Base-by-base conservation (phyloP, 1,139 yeast species). In the Nakaseomyces bracarensis region DNA sequence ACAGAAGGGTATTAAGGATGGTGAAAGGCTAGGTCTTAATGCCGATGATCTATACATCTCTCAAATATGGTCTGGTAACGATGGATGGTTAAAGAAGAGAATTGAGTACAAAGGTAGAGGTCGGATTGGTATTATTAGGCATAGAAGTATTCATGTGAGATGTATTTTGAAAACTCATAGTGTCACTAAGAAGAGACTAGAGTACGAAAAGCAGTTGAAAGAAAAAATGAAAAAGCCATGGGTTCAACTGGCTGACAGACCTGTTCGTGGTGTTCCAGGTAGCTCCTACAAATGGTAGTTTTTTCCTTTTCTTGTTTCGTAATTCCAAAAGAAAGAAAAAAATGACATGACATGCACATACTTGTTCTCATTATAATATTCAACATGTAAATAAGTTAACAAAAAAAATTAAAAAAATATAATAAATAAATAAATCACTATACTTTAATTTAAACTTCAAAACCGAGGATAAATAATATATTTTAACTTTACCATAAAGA, bases 31-130 rank as follows among this genome's bases (percentile, higher is more conserved):
- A 49, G 79, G 80, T 1, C 63, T 82, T 49, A 65, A 81, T 50
- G 72, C 76, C 16, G 74, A 81, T 50, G 72, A 73, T 34, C 64
- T 89, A 42, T 85, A 81, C 56, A 74, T 91, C 47, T 79, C 82
- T 41, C 84, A 84, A 58, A 77, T 87, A 49, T 91, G 97, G 97
- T 80, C 79, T 22, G 96, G 96, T 38, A 79, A 86, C 48, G 97
- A 89, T 61, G 96, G 96, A 13, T 58, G 65, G 41, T 77, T 83
- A 79, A 60, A 61, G 40, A 81, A 76, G 63, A 75, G 93, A 61
- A 64, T 79, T n/a, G 96, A 89, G 53, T 72, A 75, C 57, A 87
- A 86, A 68, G 96, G 93, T 49, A 79, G 97, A 68, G 96, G 96
- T 50, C 77, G 96, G 63, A 71, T 75, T 30, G 97, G 97, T 58